Conservation (phyloP, 1,284 basidiomycete genomes). For the Trametes pubescens region DNA sequence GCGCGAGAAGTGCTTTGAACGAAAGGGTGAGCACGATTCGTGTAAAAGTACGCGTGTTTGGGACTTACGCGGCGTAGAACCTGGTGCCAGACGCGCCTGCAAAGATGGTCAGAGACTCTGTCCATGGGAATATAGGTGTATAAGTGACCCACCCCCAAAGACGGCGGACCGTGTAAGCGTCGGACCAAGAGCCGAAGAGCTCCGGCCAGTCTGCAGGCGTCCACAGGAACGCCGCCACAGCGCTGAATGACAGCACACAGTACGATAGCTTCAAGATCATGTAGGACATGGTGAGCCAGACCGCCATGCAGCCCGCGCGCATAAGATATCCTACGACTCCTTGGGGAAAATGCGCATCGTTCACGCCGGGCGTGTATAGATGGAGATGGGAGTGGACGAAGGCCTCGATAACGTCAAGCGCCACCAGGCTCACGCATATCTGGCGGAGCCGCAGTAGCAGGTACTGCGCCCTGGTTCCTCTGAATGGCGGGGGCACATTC, state of each 20-base stretch:
- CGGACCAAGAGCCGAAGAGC: conserved; percentile 43
- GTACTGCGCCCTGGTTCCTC: conserved; percentile 15
- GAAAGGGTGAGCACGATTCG: not conserved
- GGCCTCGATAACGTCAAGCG: conserved; percentile 26
- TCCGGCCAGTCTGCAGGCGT: conserved; percentile 46
- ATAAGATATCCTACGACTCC: conserved; percentile 17
- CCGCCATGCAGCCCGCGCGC: conserved; percentile 20
- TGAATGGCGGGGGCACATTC: conserved; percentile 19
- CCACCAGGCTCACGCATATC: conserved; percentile 4
- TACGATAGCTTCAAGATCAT: conserved; percentile 37
- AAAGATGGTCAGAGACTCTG: not conserved
- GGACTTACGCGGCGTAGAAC: conserved; percentile 26
- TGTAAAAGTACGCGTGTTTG: not conserved
- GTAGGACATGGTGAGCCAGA: conserved; percentile 27
- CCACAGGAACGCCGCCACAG: conserved; percentile 36
- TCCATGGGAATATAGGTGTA: not conserved
- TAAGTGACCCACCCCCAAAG: conserved; percentile 46
- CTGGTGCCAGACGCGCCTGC: conserved; percentile 46
- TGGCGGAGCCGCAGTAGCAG: conserved; percentile 11
- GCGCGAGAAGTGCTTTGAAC: conserved; percentile 19
- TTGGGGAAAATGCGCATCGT: conserved; percentile 9
- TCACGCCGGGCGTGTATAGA: conserved; percentile 22
- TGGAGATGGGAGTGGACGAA: conserved; percentile 25
- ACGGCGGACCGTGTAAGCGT: conserved; percentile 46
- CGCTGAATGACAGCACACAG: conserved; percentile 29